A percentile compares a stretch with the other conserved stretches of the same genome.
Conservation (phyloP, 352 stramenopile species). For the Globisporangium ultimum region DNA sequence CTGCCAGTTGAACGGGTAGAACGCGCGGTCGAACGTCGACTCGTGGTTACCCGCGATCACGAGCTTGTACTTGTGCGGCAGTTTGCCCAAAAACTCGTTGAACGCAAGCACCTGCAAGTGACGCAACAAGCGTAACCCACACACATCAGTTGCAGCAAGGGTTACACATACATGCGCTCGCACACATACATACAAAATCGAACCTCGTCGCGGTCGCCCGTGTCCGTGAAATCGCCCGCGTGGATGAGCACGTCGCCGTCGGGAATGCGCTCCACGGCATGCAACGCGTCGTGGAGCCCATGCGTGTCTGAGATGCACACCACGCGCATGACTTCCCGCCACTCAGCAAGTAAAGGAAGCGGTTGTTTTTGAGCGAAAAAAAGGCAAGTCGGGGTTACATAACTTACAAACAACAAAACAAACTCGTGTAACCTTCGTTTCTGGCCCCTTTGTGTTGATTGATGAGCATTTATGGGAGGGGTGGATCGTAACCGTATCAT, state of each 20-base stretch:
- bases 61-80: constrained; percentile 76
- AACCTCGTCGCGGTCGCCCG: constrained; percentile 34
- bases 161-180: not conserved
- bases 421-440: too few species aligned
- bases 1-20: constrained; percentile 68
- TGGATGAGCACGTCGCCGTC: constrained; percentile 72
- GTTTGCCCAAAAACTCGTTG: constrained; percentile 57
- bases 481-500: too few species aligned
- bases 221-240: constrained; percentile 79
- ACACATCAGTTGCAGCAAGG: too few species aligned
- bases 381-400: too few species aligned
- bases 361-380: too few species aligned
- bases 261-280: constrained; percentile 25
- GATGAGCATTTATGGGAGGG: too few species aligned
- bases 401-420: too few species aligned
- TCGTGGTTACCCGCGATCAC: constrained; percentile 84
- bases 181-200: not conserved
- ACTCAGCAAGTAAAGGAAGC: too few species aligned
- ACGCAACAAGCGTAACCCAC: too few species aligned
- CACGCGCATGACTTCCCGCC: constrained; percentile 20
- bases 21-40: constrained; percentile 66
- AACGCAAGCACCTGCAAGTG: constrained; percentile 40
- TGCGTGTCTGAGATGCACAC: constrained; percentile 51
- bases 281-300: constrained; percentile 49
- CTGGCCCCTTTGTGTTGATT: too few species aligned